Evolutionary conservation across 2,329 filamentous ascomycete species (phyloP).

Genomic region (Cercospora sp.): DNA sequence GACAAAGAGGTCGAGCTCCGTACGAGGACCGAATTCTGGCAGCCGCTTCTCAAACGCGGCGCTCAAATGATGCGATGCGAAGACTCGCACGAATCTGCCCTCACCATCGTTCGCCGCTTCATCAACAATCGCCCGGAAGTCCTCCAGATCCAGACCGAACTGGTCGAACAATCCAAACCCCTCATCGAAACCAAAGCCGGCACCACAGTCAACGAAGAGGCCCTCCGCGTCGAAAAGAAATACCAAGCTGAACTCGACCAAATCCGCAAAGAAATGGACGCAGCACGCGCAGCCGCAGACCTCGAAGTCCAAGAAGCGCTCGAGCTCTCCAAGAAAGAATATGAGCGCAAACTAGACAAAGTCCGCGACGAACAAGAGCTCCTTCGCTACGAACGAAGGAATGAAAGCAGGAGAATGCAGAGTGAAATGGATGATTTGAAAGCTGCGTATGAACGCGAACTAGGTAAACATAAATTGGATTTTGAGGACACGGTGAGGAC

Average conservation of each 20-base stretch:
- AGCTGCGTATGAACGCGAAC: background rate
- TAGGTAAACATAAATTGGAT: background rate
- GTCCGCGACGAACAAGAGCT: background rate
- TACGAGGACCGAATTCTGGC: background rate
- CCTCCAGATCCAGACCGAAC: background rate
- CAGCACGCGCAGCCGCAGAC: background rate
- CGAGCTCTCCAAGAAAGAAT: background rate
- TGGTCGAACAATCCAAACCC: background rate
- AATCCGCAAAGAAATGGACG: background rate
- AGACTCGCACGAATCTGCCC: background rate
- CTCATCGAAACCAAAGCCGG: background rate
- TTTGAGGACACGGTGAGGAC: background rate
- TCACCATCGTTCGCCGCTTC: background rate
- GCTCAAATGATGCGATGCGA: background rate
- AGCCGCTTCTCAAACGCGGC: background rate
- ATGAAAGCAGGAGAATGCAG: background rate
- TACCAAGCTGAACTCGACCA: background rate
- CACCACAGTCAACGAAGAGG: background rate
- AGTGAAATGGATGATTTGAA: background rate
- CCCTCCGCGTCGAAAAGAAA: background rate
- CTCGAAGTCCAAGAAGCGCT: background rate
- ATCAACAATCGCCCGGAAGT: background rate
- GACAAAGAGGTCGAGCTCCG: background rate
- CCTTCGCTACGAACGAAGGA: background rate
- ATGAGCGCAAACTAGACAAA: background rate